Base-by-base conservation (phyloP, 331 rosid genomes). In the Pyracantha coccinea region DNA sequence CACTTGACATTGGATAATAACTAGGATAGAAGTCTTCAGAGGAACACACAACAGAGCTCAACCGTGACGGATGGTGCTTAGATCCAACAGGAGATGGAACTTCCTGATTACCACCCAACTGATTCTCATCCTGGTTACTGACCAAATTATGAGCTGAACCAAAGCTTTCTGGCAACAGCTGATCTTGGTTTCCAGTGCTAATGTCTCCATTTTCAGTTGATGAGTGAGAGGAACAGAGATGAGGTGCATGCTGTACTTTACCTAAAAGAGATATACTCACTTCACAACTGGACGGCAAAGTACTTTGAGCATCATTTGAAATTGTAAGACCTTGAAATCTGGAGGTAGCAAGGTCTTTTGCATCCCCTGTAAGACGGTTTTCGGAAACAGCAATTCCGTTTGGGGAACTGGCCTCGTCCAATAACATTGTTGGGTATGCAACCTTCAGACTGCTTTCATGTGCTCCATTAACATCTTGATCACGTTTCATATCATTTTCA, bases 21-120 rank as follows among this genome's bases (percentile, higher is more conserved):
- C 72, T 72, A 53, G 88, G 88, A 79, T 76, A 65, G 8, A 72
- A 83, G 66, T 83, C 82, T 72, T 79, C 84, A 8, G 77, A 72
- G 41, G 76, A 72, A 44, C 32, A 41, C 58, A 67, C 75, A 69
- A 73, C 57, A 13, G 81, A 67, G 61, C 74, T 75, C 61, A 77
- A 73, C 13, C 62, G 23, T 53, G 89, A 63, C 33, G 73, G 72
- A 32, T 24, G 52, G 66, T 60, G 76, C 68, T 69, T 82, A 23
- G 54, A 58, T 73, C 75, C 71, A 82, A 53, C 77, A 17, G 72
- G 78, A 59, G 68, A 59, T 35, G 25, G 15, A 74, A 20, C 58
- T 52, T 71, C 80, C 28, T 67, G 68, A 74, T 67, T 69, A 58
- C 78, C 32, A 66, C 28, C 79, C 61, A 47, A 25, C 55, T 77